Percentiles rank a stretch among this genome's conserved stretches.
These are phyloP conservation scores for Globisporangium irregulare DNA, from an alignment of 352 stramenopile species.

Conservation along the genomic window DNA sequence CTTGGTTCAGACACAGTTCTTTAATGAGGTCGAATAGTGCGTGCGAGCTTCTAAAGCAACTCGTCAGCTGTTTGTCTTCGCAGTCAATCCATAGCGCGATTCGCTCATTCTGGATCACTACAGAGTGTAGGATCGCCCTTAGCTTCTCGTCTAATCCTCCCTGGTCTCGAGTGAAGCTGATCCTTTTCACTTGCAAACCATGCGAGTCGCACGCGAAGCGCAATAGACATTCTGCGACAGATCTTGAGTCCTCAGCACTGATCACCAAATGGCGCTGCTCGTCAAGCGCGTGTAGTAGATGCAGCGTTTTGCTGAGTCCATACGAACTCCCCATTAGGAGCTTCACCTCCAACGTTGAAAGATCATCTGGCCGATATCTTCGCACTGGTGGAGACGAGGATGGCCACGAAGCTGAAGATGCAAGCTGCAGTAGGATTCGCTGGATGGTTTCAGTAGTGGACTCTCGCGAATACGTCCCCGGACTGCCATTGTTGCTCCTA, in stretches of 20 bases:
- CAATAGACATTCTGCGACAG: constrained; percentile 25
- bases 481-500: not conserved
- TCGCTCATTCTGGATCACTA: constrained; percentile 33
- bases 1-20: constrained; percentile 33
- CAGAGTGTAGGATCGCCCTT: constrained; percentile 18
- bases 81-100: constrained; percentile 32
- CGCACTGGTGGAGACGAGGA: constrained; percentile 5
- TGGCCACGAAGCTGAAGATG: not conserved
- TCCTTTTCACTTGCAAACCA: constrained; percentile 28
- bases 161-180: constrained; percentile 5
- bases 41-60: not conserved
- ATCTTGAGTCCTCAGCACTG: constrained; percentile 13
- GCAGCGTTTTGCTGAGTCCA: constrained; percentile 32
- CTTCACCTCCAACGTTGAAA: constrained; percentile 10
- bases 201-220: constrained; percentile 38
- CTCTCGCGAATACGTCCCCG: not conserved
- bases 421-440: constrained; percentile 15
- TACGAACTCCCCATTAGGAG: constrained; percentile 32
- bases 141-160: constrained; percentile 10
- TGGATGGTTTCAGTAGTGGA: constrained; percentile 9
- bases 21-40: constrained; percentile 24
- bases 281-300: constrained; percentile 36
- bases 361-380: constrained; percentile 4
- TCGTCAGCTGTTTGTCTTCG: not conserved
- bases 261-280: constrained; percentile 29